Conservation (phyloP, 2,329 filamentous ascomycete species). For the Akanthomyces dipterigenus region DNA sequence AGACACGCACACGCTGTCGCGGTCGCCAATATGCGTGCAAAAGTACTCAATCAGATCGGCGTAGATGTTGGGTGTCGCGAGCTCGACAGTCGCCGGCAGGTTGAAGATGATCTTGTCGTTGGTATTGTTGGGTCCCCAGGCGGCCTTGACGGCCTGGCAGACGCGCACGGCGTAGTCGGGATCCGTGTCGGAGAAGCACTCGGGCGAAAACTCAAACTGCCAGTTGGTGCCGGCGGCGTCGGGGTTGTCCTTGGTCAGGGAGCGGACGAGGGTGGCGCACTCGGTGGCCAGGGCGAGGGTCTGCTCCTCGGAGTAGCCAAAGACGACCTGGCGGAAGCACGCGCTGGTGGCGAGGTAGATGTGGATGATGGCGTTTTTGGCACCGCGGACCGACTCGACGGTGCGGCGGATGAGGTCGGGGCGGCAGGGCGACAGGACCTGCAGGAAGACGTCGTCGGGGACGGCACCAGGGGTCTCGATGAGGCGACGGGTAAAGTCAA, state of each 20-base stretch:
- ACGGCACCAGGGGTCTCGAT: conserved; percentile 77
- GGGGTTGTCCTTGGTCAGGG: conserved; percentile 77
- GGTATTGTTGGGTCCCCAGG: conserved; percentile 76
- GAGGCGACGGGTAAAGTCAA: conserved; percentile 84
- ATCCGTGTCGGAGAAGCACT: conserved; percentile 84
- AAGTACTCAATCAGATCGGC: conserved; percentile 97
- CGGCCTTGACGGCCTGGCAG: conserved; percentile 88
- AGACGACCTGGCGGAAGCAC: conserved; percentile 89
- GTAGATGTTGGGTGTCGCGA: conserved; percentile 91
- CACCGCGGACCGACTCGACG: conserved; percentile 78
- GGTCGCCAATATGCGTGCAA: conserved; percentile 73
- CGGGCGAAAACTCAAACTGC: conserved; percentile 78
- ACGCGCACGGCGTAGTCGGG: conserved; percentile 77
- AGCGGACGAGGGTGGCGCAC: conserved; percentile 80
- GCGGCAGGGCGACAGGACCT: conserved; percentile 87
- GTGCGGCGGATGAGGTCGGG: conserved; percentile 85
- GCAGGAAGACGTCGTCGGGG: conserved; percentile 84
- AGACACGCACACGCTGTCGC: conserved; percentile 82
- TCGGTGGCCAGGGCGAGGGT: conserved; percentile 74
- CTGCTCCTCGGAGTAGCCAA: conserved; percentile 78
- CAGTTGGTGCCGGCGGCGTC: conserved; percentile 53
- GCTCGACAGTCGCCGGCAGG: conserved; percentile 90
- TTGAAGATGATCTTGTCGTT: conserved; percentile 86
- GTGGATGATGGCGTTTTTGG: conserved; percentile 91
- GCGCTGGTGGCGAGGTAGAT: conserved; percentile 94